phyloP scores from a whole-genome alignment of 139 green algal genomes.

The Microglena sp. region DNA sequence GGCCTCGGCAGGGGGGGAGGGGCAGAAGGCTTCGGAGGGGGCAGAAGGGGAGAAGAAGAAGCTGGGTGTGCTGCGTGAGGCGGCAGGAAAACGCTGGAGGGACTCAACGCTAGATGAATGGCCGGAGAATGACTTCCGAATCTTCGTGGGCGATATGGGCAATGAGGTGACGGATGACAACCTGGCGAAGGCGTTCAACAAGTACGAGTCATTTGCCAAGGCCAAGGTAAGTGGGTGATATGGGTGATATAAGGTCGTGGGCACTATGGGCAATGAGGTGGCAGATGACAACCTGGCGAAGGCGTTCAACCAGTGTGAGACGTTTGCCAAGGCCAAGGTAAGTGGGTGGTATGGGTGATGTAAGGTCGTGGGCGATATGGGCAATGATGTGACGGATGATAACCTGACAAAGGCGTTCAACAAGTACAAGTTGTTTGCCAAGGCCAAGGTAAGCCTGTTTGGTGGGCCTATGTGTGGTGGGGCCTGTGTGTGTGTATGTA shows the following conservation, averaged over 20 bases:
- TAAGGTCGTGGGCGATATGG: constrained; percentile 95
- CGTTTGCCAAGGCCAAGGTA: constrained; percentile 80
- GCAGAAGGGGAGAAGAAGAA: constrained; percentile 20
- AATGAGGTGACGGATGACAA: constrained; percentile 88
- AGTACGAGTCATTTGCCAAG: constrained; percentile 83
- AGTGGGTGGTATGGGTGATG: too few relatives aligned
- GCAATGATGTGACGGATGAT: constrained; percentile 87
- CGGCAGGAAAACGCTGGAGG: constrained; percentile 57
- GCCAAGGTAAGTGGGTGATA: constrained; percentile 58
- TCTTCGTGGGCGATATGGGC: constrained; percentile 95
- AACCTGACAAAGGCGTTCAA: constrained; percentile 41
- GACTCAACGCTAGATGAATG: constrained; percentile 76
- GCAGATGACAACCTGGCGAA: constrained; percentile 71
- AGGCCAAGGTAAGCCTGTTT: constrained; percentile 64
- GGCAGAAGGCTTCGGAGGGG: constrained; percentile 3
- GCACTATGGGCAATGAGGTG: constrained; percentile 89
- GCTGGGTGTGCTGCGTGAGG: constrained; percentile 30
- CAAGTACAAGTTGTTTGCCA: constrained; percentile 80
- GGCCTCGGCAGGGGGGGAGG: constrained; percentile 6
- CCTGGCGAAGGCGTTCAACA: constrained; percentile 40
- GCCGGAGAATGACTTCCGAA: constrained; percentile 86
- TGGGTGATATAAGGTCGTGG: too few relatives aligned
- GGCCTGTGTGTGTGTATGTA: too few relatives aligned
- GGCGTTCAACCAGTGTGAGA: constrained; percentile 56
- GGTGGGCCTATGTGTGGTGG: too few relatives aligned